Conservation (phyloP, 2,329 filamentous ascomycete genomes). For the Ceratocystis papillata region DNA sequence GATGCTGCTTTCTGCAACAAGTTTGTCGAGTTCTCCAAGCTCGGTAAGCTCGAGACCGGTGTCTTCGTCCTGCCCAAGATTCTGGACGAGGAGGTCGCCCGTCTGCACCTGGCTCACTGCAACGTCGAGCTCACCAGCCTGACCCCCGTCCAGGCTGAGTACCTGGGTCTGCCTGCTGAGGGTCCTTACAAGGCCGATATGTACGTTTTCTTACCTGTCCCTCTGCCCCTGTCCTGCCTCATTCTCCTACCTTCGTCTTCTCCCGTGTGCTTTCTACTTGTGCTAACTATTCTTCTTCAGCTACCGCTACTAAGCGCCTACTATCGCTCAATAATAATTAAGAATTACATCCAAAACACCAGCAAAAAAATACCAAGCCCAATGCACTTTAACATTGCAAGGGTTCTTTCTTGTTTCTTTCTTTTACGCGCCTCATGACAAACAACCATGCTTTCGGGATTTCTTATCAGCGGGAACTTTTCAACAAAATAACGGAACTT, state of each 20-base stretch:
- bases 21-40: slow-evolving; percentile 92
- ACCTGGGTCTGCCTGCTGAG: slow-evolving; percentile 74
- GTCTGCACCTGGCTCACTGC: slow-evolving; percentile 84
- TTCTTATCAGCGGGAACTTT: slow-evolving; percentile 25
- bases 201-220: slow-evolving; percentile 38
- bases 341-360: slow-evolving; percentile 26
- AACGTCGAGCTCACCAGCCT: slow-evolving; percentile 89
- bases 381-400: slow-evolving; percentile 24
- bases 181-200: slow-evolving; percentile 96
- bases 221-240: background rate
- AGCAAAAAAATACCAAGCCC: slow-evolving; percentile 23
- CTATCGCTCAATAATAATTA: slow-evolving; percentile 27
- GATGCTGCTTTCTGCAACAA: slow-evolving; percentile 82
- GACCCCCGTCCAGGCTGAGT: slow-evolving; percentile 79
- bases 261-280: background rate
- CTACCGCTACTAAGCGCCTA: slow-evolving; percentile 38
- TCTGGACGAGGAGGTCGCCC: slow-evolving; percentile 95
- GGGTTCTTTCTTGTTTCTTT: slow-evolving; percentile 16
- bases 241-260: slow-evolving; percentile 2
- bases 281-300: slow-evolving; percentile 27
- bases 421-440: slow-evolving; percentile 25
- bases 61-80: slow-evolving; percentile 99
- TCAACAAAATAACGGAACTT: slow-evolving; percentile 25
- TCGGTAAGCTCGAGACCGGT: slow-evolving; percentile 76
- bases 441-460: slow-evolving; percentile 23